These are phyloP conservation scores for Xerocomellus intermedius DNA, from an alignment of 768 basidiomycete species.

Conservation along the genomic window DNA sequence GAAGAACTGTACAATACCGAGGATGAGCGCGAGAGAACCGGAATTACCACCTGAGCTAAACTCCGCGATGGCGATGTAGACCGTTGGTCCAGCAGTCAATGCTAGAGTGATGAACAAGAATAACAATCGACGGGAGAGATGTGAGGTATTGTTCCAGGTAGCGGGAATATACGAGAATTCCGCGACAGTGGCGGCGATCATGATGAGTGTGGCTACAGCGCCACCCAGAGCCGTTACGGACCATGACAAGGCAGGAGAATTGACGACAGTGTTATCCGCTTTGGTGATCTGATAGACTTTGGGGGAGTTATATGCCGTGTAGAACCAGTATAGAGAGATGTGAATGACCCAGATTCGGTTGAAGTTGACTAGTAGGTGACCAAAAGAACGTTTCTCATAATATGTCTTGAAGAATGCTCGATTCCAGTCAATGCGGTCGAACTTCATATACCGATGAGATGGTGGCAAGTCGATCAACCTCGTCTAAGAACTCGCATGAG, in stretches of 20 bases:
- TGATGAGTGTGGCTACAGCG: slow-evolving; percentile 92
- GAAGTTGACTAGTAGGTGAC: slow-evolving; percentile 98
- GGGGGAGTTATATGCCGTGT: slow-evolving; percentile 92
- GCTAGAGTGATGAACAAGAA: slow-evolving; percentile 90
- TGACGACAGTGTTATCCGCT: slow-evolving; percentile 39
- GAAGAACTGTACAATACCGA: slow-evolving; percentile 95
- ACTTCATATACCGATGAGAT: slow-evolving; percentile 92
- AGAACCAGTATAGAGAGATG: slow-evolving; percentile 92
- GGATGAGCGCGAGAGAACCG: slow-evolving; percentile 80
- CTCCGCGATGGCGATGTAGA: slow-evolving; percentile 91
- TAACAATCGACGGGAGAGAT: slow-evolving; percentile 85
- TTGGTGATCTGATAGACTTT: slow-evolving; percentile 64
- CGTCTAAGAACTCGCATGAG: slow-evolving; percentile 47
- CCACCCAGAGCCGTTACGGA: slow-evolving; percentile 94
- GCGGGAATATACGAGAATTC: slow-evolving; percentile 98
- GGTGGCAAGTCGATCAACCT: slow-evolving; percentile 90
- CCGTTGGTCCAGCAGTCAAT: slow-evolving; percentile 88
- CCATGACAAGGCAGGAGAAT: slow-evolving; percentile 83
- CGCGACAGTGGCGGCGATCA: slow-evolving; percentile 90
- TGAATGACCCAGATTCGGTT: slow-evolving; percentile 99
- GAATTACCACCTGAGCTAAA: slow-evolving; percentile 51
- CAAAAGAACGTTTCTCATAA: slow-evolving; percentile 94
- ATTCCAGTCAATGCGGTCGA: slow-evolving; percentile 96
- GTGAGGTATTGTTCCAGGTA: slow-evolving; percentile 98
- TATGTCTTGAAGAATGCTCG: slow-evolving; percentile 99